These are phyloP conservation scores for Tillandsia leiboldiana DNA, from an alignment of 176 grass and related monocot species.

Conservation along the genomic window DNA sequence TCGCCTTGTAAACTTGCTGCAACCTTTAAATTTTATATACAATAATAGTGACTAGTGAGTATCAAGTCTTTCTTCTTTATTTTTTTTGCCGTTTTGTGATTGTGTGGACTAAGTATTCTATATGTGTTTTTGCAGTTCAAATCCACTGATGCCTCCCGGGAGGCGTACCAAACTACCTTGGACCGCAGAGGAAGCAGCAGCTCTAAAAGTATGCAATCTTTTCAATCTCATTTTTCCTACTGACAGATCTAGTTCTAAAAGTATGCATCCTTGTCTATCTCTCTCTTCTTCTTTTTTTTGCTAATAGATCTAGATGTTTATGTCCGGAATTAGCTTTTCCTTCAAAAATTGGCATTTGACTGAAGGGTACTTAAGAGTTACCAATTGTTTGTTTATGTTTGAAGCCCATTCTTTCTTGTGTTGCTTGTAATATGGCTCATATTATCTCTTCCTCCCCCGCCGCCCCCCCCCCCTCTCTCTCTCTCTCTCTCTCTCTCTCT, in stretches of 20 bases:
- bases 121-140: constrained; percentile 38
- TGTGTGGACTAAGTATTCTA: neutral
- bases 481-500: constrained; percentile 3
- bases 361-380: neutral
- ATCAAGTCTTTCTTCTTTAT: too few species aligned
- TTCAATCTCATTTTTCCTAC: neutral
- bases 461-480: neutral
- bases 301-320: neutral
- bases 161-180: constrained; percentile 44
- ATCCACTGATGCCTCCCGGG: constrained; percentile 22
- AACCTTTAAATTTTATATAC: neutral
- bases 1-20: neutral
- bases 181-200: constrained; percentile 38
- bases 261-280: constrained; percentile 27
- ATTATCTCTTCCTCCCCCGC: neutral
- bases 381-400: neutral
- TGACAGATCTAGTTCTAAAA: constrained; percentile 19
- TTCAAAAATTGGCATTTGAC: neutral
- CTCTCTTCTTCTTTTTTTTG: neutral
- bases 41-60: neutral
- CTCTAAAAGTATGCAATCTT: constrained; percentile 41
- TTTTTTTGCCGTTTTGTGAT: neutral
- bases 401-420: neutral
- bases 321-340: neutral
- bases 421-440: neutral